phyloP scores from a whole-genome alignment of 1,284 basidiomycete species.

The Caloboletus firmus region DNA sequence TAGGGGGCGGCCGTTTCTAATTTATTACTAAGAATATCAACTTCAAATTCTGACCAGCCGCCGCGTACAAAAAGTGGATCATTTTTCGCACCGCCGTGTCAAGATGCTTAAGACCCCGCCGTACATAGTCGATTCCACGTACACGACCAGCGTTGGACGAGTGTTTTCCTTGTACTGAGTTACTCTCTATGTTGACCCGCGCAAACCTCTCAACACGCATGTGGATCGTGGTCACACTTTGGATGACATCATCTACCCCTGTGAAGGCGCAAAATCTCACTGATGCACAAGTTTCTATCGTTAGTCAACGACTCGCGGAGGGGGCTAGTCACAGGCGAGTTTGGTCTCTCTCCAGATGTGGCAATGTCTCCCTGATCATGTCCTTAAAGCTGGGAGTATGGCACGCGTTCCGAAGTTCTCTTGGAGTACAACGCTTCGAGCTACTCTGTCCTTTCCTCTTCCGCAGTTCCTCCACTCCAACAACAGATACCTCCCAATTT shows the following conservation, averaged over 20 bases:
- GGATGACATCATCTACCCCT: slow-evolving; percentile 13
- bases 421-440: slow-evolving; percentile 54
- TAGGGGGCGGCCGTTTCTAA: background rate
- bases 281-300: slow-evolving; percentile 21
- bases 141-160: background rate
- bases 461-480: slow-evolving; percentile 44
- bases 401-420: slow-evolving; percentile 58
- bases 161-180: background rate
- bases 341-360: background rate
- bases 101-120: too few species aligned
- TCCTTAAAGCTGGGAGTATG: slow-evolving; percentile 61
- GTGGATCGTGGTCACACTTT: background rate
- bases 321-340: slow-evolving; percentile 33
- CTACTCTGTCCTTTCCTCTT: slow-evolving; percentile 49
- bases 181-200: slow-evolving; percentile 1
- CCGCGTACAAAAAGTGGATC: background rate
- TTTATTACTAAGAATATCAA: background rate
- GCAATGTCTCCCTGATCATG: background rate
- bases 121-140: background rate
- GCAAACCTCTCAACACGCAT: background rate
- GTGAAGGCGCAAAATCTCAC: slow-evolving; percentile 28
- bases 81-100: background rate
- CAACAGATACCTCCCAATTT: slow-evolving; percentile 38
- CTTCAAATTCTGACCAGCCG: too few species aligned
- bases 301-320: slow-evolving; percentile 30